Evolutionary conservation across 768 basidiomycete genomes (phyloP), one percentile per base, ranked within the genome.

Genomic region (Boletus reticulatus): DNA sequence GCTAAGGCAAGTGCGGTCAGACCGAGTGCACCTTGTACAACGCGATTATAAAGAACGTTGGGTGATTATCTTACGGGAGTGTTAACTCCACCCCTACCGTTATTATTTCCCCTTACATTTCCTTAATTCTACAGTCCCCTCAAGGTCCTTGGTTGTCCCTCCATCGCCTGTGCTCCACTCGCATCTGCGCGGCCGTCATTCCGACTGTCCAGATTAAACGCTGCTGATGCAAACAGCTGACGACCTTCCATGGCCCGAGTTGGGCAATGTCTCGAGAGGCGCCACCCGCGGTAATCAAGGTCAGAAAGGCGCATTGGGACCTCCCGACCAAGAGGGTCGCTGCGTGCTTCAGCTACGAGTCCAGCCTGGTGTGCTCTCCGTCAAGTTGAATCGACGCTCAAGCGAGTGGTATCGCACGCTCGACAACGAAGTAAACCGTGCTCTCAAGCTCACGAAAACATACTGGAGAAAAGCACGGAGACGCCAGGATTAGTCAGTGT

Each of bases 271-370:
- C 61, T 89, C 89, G 52, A 82, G 89, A 54, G 89, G 89, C 46
- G 89, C 89, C 24, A 91, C 89, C 48, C 74, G 89, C 68, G 89
- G 89, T 57, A 92, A 92, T 72, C 89, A 91, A 78, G 89, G 89
- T 47, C 88, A 90, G 69, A 92, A 92, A 67, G 89, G 89, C 58
- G 86, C 84, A 43, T 73, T 91, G 32, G 83, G 87, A 19, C 78
- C 83, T 55, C 77, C 88, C 22, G 88, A 90, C 75, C 75, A 79
- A 50, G 87, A 89, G 31, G 89, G 87, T n/a, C 85, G 89, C 59
- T 84, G 82, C 62, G 69, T 84, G 38, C 78, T 92, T n/a, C 89
- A 92, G 65, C 80, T 91, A 46, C 82, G 89, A 49, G 89, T 92
- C 24, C 89, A 92, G 62, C 89, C 89, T 14, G 89, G 89, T 52